Percentiles rank a stretch among this genome's conserved stretches.
These are phyloP conservation scores for Pleurotus sapidus DNA, from an alignment of 768 basidiomycete species.

Conservation along the genomic window DNA sequence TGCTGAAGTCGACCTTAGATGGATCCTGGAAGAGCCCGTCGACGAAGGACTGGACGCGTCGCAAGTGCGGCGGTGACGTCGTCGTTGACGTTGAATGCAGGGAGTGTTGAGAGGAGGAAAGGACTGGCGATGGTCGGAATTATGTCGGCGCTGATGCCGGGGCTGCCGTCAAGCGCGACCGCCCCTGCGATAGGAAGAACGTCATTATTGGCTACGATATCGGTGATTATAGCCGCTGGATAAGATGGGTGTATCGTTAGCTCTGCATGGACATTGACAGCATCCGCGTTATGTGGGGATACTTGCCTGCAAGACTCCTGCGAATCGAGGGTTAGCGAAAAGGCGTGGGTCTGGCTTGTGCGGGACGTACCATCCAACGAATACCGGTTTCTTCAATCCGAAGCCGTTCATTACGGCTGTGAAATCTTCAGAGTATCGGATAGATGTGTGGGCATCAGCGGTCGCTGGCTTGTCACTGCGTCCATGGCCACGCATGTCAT, in stretches of 20 bases:
- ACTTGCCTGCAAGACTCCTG: constrained; percentile 28
- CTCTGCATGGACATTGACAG: not conserved
- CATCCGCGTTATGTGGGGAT: not conserved
- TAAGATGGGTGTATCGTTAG: not conserved
- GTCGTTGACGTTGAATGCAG: constrained; percentile 19
- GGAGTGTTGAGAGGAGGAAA: constrained; percentile 13
- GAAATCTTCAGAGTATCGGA: constrained; percentile 24
- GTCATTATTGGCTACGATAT: constrained; percentile 23
- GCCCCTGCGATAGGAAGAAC: constrained; percentile 25
- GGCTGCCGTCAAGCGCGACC: constrained; percentile 24
- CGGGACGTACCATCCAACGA: constrained; percentile 27
- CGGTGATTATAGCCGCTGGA: constrained; percentile 23
- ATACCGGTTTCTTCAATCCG: constrained; percentile 22
- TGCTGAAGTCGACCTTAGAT: constrained; percentile 19
- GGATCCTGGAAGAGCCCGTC: constrained; percentile 24
- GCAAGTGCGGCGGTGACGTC: constrained; percentile 17
- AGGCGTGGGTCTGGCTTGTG: not conserved
- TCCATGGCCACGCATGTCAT: constrained; percentile 32
- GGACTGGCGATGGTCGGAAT: constrained; percentile 19
- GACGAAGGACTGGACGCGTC: constrained; percentile 20
- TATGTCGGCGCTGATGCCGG: constrained; percentile 19
- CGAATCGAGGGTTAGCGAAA: not conserved
- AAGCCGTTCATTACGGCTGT: constrained; percentile 27
- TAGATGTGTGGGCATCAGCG: constrained; percentile 3
- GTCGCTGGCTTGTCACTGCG: constrained; percentile 27